Evolutionary conservation across 1,139 yeast species (phyloP), one percentile per base, ranked within the genome.

Genomic region (Candida albicans): DNA sequence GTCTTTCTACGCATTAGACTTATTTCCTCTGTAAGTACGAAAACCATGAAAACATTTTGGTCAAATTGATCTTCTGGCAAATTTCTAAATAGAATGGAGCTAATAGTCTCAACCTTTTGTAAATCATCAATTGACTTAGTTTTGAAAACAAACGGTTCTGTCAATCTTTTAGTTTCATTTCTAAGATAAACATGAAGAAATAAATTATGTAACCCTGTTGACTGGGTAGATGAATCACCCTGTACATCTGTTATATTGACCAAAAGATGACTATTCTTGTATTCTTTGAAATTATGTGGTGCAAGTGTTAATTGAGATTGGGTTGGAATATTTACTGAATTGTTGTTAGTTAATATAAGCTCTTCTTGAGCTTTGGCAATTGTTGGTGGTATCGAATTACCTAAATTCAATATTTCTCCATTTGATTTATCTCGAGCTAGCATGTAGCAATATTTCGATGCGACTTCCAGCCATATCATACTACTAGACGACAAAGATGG

Each of bases 31-130:
- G 86, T 80, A 46, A 86, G 65, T 4, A 82, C 73, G 0, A 87
- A 87, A 31, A 83, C 90, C 51, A 86, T 68, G 52, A 81, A 86
- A 31, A 85, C 79, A 37, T 80, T 76, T 50, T 73, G 70, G 46
- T 79, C 84, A 33, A 82, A 73, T 55, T 83, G 87, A 37, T 81
- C 71, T n/a, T 84, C 73, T 1, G 96, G 93, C 41, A 89, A 75
- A 54, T 88, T 86, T 57, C 83, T 78, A 63, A 88, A 89, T 45
- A 89, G 68, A 2, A 95, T 95, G 22, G 95, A 89, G 42, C 91
- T 81, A 37, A 84, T 72, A 51, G 81, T 79, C 50, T 86, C 90
- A 41, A 79, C 75, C 44, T 82, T 68, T 13, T 81, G 75, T 43
- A 81, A 76, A 45, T 83, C 84, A 45, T 73, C 75, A 1, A 83